These are phyloP conservation scores for Xanthoceras sorbifolium DNA, from an alignment of 345 rosid species.

Conservation along the genomic window DNA sequence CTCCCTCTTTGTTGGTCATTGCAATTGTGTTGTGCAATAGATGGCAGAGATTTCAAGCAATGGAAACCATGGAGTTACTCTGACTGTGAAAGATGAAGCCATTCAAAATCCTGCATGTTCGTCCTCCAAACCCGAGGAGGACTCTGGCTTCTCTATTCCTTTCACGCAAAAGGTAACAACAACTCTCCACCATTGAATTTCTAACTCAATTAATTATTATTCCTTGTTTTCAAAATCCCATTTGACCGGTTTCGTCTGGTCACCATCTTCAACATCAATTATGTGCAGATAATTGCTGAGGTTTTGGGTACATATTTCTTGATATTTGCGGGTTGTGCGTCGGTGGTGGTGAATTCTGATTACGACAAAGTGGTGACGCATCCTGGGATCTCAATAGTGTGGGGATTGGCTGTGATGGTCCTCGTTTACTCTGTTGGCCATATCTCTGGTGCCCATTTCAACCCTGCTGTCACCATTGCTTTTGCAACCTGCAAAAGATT, in stretches of 20 bases:
- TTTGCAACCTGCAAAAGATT: too few relatives aligned
- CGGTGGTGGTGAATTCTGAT: too few relatives aligned
- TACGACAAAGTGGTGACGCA: slow-evolving; percentile 64
- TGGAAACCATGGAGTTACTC: slow-evolving; percentile 45
- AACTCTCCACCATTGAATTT: neutral
- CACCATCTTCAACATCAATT: neutral
- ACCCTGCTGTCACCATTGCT: too few relatives aligned
- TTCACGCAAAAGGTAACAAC: slow-evolving; percentile 78
- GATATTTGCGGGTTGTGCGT: too few relatives aligned
- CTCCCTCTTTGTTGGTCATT: too few relatives aligned
- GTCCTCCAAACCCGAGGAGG: slow-evolving; percentile 35
- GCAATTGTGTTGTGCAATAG: too few relatives aligned
- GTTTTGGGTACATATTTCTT: too few relatives aligned
- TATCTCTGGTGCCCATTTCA: too few relatives aligned
- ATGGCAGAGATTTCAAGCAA: too few relatives aligned
- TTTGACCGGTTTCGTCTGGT: too few relatives aligned
- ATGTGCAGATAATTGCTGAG: slow-evolving; percentile 72
- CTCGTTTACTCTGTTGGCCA: slow-evolving; percentile 75
- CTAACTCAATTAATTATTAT: neutral
- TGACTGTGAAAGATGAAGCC: slow-evolving; percentile 50
- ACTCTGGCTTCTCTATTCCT: slow-evolving; percentile 54
- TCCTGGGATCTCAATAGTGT: slow-evolving; percentile 73
- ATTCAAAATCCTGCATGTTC: slow-evolving; percentile 24
- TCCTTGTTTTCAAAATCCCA: too few relatives aligned
- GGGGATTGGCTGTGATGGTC: slow-evolving; percentile 93